Evolutionary conservation across 2,329 filamentous ascomycete species (phyloP), one percentile per base, ranked within the genome.

Genomic region (Trichoderma hamatum): DNA sequence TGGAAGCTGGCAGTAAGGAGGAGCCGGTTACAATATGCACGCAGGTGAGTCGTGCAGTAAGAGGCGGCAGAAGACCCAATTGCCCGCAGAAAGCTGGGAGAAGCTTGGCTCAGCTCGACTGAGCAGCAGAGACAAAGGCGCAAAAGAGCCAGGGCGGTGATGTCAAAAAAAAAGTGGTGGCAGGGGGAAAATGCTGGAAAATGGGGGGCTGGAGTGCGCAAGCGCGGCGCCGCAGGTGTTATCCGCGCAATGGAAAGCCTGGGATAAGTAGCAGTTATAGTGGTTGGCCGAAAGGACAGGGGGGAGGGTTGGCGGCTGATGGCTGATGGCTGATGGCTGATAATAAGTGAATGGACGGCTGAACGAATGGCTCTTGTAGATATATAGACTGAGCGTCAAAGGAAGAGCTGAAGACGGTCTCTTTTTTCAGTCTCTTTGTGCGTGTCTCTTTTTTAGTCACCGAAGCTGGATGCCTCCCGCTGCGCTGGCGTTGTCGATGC

Each of bases 161-260:
- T 69, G 67, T 69, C 61, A 65, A 69, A 69, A 65, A 67, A 67
- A 59, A 65, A 28, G 60, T 69, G 67, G 67, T 69, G 67, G 67
- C 67, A 69, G 67, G 67, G 61, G 56, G 14, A 52, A 66, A 64
- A 43, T n/a, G 67, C 60, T 66, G 67, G 67, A 69, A 69, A 69
- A 69, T 69, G 67, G 67, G 67, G 67, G 67, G 67, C 67, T 69
- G 67, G 67, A 65, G 52, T 65, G 36, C 43, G 36, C 67, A 58
- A 64, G 67, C 67, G 61, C 67, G 61, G 60, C 51, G 43, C 60
- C 21, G 52, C 60, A 56, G 43, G 67, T 39, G 39, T 21, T 58
- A n/a, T 32, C 58, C 60, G 60, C 60, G 36, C 60, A 65, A 65
- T 28, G 39, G 60, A 34, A 26, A 14, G 21, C 51, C 49, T 54